Evolutionary conservation across 2,329 filamentous ascomycete species (phyloP), one percentile per base, ranked within the genome.

Genomic region (Talaromyces amestolkiae): DNA sequence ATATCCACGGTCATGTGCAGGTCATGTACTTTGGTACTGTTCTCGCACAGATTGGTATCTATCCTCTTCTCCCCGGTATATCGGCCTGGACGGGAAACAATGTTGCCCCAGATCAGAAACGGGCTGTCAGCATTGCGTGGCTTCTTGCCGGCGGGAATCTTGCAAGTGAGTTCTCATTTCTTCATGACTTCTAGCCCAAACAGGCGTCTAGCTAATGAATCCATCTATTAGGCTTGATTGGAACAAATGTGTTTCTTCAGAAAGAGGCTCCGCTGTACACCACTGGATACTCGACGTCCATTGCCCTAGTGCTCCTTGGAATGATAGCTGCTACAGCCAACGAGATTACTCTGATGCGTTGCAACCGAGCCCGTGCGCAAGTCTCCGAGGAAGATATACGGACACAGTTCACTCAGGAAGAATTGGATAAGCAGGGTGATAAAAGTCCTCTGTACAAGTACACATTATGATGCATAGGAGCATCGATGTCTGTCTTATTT

Each of bases 271-370:
- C 89, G 0, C 76, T 91, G 65, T 92, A 87, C 71, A 86, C 81
- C 67, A 90, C 91, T 63, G 89, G 89, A 1, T 91, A 91, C 71
- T 89, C 89, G 0, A 74, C 91, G 41, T 91, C 92, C 72, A 72
- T 91, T 49, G 89, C 85, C 0, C 87, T 69, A 22, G 69, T 67
- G 4, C 68, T 65, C 7, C 39, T 51, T 1, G 68, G 61, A 11
- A 51, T 72, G 45, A 61, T 72, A 22, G 65, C 66, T 10, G 69
- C 70, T 1, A 53, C 70, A 47, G 15, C 70, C 9, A 66, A 72
- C 5, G 70, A 74, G 39, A 24, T 64, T 27, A 69, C 63, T 6
- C 72, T 68, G 41, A 64, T 61, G 47, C 65, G 62, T 49, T 68
- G 62, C 7, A 74, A 74, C 59, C 67, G 69, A 61, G 54, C 37